Evolutionary conservation across 352 stramenopile species (phyloP), one percentile per base, ranked within the genome.

Genomic region (Plasmopara muralis): DNA sequence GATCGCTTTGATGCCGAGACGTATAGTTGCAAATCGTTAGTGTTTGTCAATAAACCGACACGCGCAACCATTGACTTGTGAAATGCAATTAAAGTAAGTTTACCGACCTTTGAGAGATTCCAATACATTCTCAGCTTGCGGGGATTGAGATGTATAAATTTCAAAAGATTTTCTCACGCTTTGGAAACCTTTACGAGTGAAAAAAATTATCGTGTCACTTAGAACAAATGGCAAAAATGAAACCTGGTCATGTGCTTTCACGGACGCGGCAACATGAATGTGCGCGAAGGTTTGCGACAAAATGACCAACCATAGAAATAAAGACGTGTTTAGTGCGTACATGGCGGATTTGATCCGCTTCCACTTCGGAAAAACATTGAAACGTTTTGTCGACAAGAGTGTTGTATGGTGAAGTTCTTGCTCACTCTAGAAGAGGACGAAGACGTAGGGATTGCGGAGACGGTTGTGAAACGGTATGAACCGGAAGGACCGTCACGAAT

Each of bases 121-220:
- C 95, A 99, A 68, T 99, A 99, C 74, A 96, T 98, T 44, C 99
- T 99, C 77, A 99, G 98, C 61, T 98, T 99, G 93, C 91, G 96
- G 44, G 95, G 99, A 46, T 80, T 99, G 33, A 97, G 86, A 60
- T 87, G 95, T 44, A 95, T 99, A n/a, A n/a, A 0, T 99, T 99
- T 57, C 96, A 98, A 64, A 96, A 96, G 7, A 93, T 99, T 38
- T 52, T 99, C 72, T 98, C 25, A 98, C 94, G 0, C 94, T 95
- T 87, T 95, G 28, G 92, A 97, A 62, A 98, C 93, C 2, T 97
- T 98, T 56, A 81, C 84, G 8, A 95, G 85, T 20, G 87, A 93
- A 30, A 95, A 95, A n/a, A 77, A 75, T 25, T 77, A 89, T 33
- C 77, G 78, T 7, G 80, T 95, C 2, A 66, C 66, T 5, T 82